phyloP scores from a whole-genome alignment of 371 early-diverging fungal species.

The Lichtheimia ramosa region DNA sequence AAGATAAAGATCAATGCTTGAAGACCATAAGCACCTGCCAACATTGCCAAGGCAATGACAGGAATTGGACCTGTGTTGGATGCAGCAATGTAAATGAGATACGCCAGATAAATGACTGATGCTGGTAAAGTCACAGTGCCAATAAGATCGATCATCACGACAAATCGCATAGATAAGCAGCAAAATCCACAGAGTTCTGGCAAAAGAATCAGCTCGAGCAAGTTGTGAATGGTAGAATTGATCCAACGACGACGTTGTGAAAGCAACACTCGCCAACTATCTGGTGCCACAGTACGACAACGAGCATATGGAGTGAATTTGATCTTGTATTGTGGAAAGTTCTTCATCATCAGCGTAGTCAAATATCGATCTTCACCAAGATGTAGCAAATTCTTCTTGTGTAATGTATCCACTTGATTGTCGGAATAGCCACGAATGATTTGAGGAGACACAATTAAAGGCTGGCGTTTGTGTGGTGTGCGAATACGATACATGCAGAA shows the following conservation, averaged over 20 bases:
- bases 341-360: constrained; percentile 96
- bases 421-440: constrained; percentile 92
- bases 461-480: constrained; percentile 70
- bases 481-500: constrained; percentile 95
- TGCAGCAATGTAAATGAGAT: constrained; percentile 49
- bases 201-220: constrained; percentile 91
- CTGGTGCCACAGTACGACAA: constrained; percentile 95
- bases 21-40: constrained; percentile 82
- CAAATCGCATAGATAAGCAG: constrained; percentile 98
- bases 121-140: constrained; percentile 97
- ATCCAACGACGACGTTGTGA: constrained; percentile 99
- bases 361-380: constrained; percentile 98
- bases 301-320: constrained; percentile 94
- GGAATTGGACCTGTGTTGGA: constrained; percentile 60
- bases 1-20: constrained; percentile 91
- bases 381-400: constrained; percentile 96
- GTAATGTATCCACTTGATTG: constrained; percentile 93
- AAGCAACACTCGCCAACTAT: constrained; percentile 84
- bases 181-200: constrained; percentile 95
- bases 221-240: constrained; percentile 97
- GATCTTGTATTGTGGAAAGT: constrained; percentile 92
- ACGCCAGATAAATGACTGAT: constrained; percentile 70
- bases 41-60: constrained; percentile 71
- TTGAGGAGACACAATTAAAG: constrained; percentile 63
- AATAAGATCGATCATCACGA: constrained; percentile 93